These are phyloP conservation scores for Mycena amicta DNA, from an alignment of 768 basidiomycete genomes.

Conservation along the genomic window DNA sequence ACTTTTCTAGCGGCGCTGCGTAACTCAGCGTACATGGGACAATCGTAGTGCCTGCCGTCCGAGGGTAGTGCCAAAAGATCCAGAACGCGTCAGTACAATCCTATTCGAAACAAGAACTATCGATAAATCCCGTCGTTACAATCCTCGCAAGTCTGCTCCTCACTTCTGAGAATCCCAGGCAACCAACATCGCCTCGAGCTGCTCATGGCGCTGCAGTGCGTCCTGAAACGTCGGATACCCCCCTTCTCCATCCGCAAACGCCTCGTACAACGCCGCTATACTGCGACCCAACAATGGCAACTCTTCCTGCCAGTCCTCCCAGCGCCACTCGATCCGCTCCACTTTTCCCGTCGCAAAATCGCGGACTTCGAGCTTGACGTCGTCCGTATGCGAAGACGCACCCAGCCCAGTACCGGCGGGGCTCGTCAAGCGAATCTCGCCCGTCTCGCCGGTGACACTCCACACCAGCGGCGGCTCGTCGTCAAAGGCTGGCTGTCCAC, in stretches of 20 bases:
- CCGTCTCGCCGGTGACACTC: conserved; percentile 22
- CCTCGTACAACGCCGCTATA: conserved; percentile 16
- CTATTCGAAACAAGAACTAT: too few relatives aligned
- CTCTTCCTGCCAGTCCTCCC: conserved; percentile 12
- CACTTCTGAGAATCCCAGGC: too few relatives aligned
- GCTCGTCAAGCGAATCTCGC: conserved; percentile 9
- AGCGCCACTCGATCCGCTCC: neutral
- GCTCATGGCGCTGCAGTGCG: conserved; percentile 19
- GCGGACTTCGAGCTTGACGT: conserved; percentile 2
- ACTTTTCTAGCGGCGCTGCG: too few relatives aligned
- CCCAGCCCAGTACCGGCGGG: neutral
- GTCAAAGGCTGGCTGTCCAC: conserved; percentile 1
- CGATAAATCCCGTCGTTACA: too few relatives aligned
- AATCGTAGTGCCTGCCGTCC: too few relatives aligned
- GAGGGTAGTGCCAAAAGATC: too few relatives aligned
- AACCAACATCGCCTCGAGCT: too few relatives aligned
- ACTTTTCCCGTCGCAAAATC: conserved; percentile 2
- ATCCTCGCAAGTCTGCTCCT: too few relatives aligned
- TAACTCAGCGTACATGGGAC: too few relatives aligned
- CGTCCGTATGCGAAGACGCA: neutral
- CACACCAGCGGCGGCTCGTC: conserved; percentile 12
- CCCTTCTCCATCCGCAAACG: conserved; percentile 22
- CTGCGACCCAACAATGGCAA: neutral
- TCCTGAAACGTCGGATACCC: conserved; percentile 27
- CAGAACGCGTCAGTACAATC: too few relatives aligned